phyloP scores from a whole-genome alignment of 1,139 yeast species.

The Lodderomyces margitis region DNA sequence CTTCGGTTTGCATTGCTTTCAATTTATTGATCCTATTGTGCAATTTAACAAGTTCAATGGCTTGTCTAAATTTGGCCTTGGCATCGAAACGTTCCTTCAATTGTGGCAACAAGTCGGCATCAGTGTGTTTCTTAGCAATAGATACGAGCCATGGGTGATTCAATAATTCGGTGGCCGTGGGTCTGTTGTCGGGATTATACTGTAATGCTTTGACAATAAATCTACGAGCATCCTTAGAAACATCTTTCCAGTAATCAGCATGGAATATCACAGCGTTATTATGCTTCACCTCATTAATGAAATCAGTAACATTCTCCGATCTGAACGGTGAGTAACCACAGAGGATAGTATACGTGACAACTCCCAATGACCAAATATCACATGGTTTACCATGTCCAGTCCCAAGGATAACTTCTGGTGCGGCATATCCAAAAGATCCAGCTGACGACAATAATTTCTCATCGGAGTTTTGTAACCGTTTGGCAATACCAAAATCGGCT shows the following conservation, averaged over 20 bases:
- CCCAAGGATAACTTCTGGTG: slow-evolving; percentile 81
- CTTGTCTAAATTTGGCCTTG: slow-evolving; percentile 79
- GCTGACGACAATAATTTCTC: slow-evolving; percentile 77
- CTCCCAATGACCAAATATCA: slow-evolving; percentile 92
- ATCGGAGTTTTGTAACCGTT: slow-evolving; percentile 54
- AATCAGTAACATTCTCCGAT: slow-evolving; percentile 79
- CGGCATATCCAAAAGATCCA: slow-evolving; percentile 92
- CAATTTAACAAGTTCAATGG: slow-evolving; percentile 76
- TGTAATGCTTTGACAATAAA: slow-evolving; percentile 69
- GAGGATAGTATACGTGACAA: slow-evolving; percentile 81
- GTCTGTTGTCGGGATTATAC: slow-evolving; percentile 61
- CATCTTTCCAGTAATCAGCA: slow-evolving; percentile 80
- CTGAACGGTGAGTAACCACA: slow-evolving; percentile 94
- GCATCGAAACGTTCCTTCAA: slow-evolving; percentile 75
- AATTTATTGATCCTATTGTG: slow-evolving; percentile 71
- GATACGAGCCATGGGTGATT: slow-evolving; percentile 68
- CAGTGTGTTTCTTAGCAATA: slow-evolving; percentile 45
- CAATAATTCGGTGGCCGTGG: slow-evolving; percentile 63
- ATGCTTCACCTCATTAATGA: slow-evolving; percentile 69
- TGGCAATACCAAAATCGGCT: slow-evolving; percentile 94
- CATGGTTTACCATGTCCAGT: slow-evolving; percentile 89
- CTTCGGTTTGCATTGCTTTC: slow-evolving; percentile 51
- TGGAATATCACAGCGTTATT: slow-evolving; percentile 80
- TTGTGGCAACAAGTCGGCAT: slow-evolving; percentile 67
- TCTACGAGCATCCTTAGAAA: slow-evolving; percentile 70